Evolutionary conservation across 345 rosid genomes (phyloP), one percentile per base, ranked within the genome.

Genomic region (Pugionium dolabratum): DNA sequence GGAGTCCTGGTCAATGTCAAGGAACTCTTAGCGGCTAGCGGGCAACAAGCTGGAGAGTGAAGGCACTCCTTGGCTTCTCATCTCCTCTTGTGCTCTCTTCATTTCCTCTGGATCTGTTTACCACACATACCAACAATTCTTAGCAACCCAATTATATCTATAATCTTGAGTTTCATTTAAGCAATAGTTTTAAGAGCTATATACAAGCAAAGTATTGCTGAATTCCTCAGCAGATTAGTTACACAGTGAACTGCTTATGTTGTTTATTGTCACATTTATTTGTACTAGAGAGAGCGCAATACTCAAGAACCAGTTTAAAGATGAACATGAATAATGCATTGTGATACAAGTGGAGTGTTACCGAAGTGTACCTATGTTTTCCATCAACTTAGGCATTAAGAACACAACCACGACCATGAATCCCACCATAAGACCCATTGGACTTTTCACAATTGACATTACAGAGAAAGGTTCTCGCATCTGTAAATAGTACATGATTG

Each of bases 351-450:
- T 45, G 29, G 25, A 51, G 45, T 44, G 52, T 62, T 37, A 52
- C 3, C 53, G 51, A 60, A 36, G 11, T 33, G 40, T 86, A 93
- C 97, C 99, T 76, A 94, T 90, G 83, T 85, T 90, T 78, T 90
- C 99, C 84, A 90, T 74, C 72, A 90, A 74, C 75, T 94, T 94
- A 42, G 99, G 99, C 99, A 90, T 94, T 39, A 94, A 55, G 80
- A 94, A 94, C 75, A 94, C 73, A 1, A 90, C 96, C 28, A 94
- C 79, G 67, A 94, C 66, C 99, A 94, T 94, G 72, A 94, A 90
- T 70, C 97, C 99, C 76, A 88, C 67, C 99, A 90, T 94, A 44
- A 94, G 85, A 69, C 99, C 99, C 99, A 94, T 94, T 35, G 97
- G 99, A 71, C 99, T 94, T 57, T 94, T 94, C 72, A 86, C 79